Percentiles rank a stretch among this genome's conserved stretches.
phyloP scores from a whole-genome alignment of 345 rosid genomes.

The Crucihimalaya himalaica region DNA sequence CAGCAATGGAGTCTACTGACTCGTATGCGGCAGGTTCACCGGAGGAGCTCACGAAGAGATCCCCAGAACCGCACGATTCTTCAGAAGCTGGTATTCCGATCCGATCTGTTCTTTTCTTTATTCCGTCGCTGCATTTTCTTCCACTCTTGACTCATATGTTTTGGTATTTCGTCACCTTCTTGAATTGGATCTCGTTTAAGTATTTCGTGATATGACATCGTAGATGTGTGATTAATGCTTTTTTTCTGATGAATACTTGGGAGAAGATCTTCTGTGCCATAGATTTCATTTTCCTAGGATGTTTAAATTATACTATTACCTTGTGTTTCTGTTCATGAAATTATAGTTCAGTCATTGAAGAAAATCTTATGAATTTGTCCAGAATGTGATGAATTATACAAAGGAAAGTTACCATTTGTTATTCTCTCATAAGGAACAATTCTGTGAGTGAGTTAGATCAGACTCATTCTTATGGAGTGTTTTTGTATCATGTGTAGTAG shows the following conservation, averaged over 20 bases:
- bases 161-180: not conserved
- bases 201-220: not conserved
- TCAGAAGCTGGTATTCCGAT: conserved; percentile 72
- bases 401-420: not conserved
- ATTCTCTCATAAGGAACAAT: not conserved
- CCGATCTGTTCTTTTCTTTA: conserved; percentile 43
- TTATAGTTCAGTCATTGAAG: not conserved
- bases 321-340: not conserved
- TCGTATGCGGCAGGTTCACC: conserved; percentile 80
- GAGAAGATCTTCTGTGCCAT: not conserved
- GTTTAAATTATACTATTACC: conserved; percentile 3
- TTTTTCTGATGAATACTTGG: not conserved
- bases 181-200: conserved; percentile 27
- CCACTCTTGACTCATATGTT: not conserved
- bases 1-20: conserved; percentile 86
- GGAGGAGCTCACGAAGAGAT: conserved; percentile 65
- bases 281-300: not conserved
- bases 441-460: not conserved
- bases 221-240: not conserved
- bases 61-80: conserved; percentile 69
- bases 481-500: conserved; percentile 10
- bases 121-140: not conserved
- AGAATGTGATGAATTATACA: not conserved
- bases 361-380: not conserved
- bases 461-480: not conserved